These are phyloP conservation scores for Ceratocystis papillata DNA, from an alignment of 2,329 filamentous ascomycete genomes.

Conservation along the genomic window DNA sequence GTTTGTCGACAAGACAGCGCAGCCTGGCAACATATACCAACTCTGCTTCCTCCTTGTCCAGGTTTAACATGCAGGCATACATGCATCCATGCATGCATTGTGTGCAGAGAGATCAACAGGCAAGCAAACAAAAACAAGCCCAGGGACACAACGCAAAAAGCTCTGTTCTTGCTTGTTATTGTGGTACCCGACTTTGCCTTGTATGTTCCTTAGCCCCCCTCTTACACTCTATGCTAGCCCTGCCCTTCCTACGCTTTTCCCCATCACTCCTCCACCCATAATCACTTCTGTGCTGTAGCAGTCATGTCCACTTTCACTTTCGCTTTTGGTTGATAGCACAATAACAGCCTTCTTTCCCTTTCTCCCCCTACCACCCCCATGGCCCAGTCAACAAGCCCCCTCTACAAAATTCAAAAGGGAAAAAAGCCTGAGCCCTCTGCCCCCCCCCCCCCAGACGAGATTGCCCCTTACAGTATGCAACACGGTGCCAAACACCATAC, in stretches of 20 bases:
- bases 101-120: constrained; percentile 10
- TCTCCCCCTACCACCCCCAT: background rate
- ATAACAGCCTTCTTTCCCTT: background rate
- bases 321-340: background rate
- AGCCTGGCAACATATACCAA: constrained; percentile 14
- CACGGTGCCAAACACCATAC: background rate
- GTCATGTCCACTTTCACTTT: constrained; percentile 10
- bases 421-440: background rate
- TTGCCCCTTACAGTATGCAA: constrained; percentile 8
- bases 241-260: background rate
- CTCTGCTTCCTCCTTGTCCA: background rate
- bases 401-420: background rate
- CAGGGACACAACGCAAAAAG: constrained; percentile 1
- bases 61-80: constrained; percentile 6
- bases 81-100: background rate
- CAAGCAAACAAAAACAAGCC: constrained; percentile 5
- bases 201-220: background rate
- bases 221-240: background rate
- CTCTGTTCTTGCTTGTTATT: constrained; percentile 13
- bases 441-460: background rate
- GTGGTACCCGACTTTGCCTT: constrained; percentile 1
- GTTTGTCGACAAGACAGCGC: background rate
- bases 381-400: background rate
- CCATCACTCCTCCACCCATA: background rate
- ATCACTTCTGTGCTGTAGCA: constrained; percentile 10